Evolutionary conservation across 208 protist genomes (phyloP).

Genomic region (Balamuthia mandrillaris): DNA sequence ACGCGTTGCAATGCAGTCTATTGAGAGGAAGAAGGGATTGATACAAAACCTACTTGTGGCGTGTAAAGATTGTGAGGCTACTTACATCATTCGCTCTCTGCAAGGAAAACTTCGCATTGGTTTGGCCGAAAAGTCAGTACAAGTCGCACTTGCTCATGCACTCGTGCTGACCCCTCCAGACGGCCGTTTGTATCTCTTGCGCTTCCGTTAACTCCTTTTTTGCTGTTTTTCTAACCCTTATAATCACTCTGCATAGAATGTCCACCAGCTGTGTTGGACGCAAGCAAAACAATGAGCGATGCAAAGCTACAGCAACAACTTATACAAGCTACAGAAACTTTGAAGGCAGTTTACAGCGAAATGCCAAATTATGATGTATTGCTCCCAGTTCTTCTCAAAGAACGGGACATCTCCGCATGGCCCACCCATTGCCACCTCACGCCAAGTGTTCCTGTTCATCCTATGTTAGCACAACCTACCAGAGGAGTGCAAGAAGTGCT

Average conservation of each 20-base stretch:
- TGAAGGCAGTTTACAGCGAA: conserved; percentile 60
- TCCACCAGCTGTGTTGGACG: background rate
- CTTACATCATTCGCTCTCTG: conserved; percentile 91
- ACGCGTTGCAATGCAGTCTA: conserved; percentile 55
- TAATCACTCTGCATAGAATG: background rate
- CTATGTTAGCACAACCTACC: conserved; percentile 98
- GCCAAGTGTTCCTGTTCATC: conserved; percentile 91
- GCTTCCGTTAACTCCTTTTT: background rate
- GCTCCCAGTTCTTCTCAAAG: conserved; percentile 47
- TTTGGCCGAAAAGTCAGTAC: conserved; percentile 90
- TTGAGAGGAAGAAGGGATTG: conserved; percentile 80
- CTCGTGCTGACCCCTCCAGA: background rate
- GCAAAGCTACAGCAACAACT: background rate
- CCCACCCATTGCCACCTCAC: conserved; percentile 50
- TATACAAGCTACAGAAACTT: background rate
- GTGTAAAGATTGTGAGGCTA: conserved; percentile 84
- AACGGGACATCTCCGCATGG: background rate
- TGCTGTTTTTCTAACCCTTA: background rate
- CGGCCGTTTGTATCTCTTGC: background rate
- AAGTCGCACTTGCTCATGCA: conserved; percentile 81
- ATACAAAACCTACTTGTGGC: conserved; percentile 90
- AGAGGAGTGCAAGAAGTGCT: conserved; percentile 82
- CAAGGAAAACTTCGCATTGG: conserved; percentile 92
- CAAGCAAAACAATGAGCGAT: background rate
- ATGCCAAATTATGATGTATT: conserved; percentile 74